Evolutionary conservation across 1,139 yeast genomes (phyloP).

Genomic region (Hanseniaspora gamundiae): DNA sequence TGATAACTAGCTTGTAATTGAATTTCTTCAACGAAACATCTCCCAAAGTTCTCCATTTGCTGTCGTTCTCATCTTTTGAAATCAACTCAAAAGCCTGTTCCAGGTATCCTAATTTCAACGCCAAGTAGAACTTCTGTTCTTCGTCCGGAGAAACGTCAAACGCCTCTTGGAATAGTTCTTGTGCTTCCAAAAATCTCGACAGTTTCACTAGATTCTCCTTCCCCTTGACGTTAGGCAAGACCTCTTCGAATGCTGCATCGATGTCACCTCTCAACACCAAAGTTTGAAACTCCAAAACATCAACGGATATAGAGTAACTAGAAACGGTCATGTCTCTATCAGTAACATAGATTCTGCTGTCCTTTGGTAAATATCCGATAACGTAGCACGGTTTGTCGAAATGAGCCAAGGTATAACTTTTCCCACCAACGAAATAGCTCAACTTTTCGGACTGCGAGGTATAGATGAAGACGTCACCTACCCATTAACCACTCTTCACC

Average conservation of each 20-base stretch:
- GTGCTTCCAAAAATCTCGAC: slow-evolving; percentile 87
- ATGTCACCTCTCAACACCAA: slow-evolving; percentile 89
- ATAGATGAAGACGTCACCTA: slow-evolving; percentile 91
- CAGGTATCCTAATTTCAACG: slow-evolving; percentile 57
- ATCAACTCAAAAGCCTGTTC: slow-evolving; percentile 66
- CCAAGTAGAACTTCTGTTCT: slow-evolving; percentile 79
- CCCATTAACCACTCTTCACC: slow-evolving; percentile 84
- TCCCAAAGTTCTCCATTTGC: slow-evolving; percentile 87
- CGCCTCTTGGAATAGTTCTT: slow-evolving; percentile 77
- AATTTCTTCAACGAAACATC: slow-evolving; percentile 71
- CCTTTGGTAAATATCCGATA: slow-evolving; percentile 82
- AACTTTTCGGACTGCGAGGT: slow-evolving; percentile 79
- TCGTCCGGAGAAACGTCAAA: slow-evolving; percentile 67
- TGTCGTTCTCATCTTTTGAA: slow-evolving; percentile 38
- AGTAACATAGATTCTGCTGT: slow-evolving; percentile 76
- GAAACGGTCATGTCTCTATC: slow-evolving; percentile 82
- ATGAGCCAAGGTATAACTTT: slow-evolving; percentile 83
- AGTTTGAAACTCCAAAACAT: slow-evolving; percentile 90
- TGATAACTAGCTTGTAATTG: slow-evolving; percentile 72
- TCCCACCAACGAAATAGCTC: slow-evolving; percentile 91
- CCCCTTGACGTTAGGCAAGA: slow-evolving; percentile 52
- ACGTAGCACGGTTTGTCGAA: slow-evolving; percentile 81
- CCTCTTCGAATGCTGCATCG: slow-evolving; percentile 52
- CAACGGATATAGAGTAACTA: slow-evolving; percentile 70
- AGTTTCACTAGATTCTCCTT: slow-evolving; percentile 65